These are phyloP conservation scores for Xylaria venustula DNA, from an alignment of 495 filamentous ascomycete genomes.

Conservation along the genomic window DNA sequence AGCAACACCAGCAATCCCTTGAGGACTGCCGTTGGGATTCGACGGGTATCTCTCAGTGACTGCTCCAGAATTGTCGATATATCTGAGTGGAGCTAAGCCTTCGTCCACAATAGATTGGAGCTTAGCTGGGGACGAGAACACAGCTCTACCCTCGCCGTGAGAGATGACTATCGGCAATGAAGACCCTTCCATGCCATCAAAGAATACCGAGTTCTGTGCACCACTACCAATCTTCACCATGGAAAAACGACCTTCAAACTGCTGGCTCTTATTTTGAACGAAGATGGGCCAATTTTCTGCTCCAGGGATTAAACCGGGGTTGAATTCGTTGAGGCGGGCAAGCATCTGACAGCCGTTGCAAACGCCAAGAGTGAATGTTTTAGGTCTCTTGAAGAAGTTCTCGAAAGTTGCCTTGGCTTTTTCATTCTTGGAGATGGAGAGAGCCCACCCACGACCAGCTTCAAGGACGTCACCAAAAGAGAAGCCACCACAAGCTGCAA, in stretches of 20 bases:
- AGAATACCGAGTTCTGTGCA: slow-evolving; percentile 68
- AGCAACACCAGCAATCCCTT: slow-evolving; percentile 80
- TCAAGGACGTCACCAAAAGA: slow-evolving; percentile 96
- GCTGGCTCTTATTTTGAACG: slow-evolving; percentile 78
- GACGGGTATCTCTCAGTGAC: slow-evolving; percentile 82
- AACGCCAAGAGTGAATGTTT: slow-evolving; percentile 92
- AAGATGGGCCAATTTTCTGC: slow-evolving; percentile 84
- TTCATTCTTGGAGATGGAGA: slow-evolving; percentile 81
- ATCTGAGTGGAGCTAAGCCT: slow-evolving; percentile 68
- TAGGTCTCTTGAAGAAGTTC: slow-evolving; percentile 80
- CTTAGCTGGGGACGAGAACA: slow-evolving; percentile 56
- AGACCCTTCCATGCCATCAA: slow-evolving; percentile 86
- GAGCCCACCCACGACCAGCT: slow-evolving; percentile 95
- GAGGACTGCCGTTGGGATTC: slow-evolving; percentile 91
- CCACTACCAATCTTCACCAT: slow-evolving; percentile 82
- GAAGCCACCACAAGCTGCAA: slow-evolving; percentile 95
- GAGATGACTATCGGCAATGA: slow-evolving; percentile 83
- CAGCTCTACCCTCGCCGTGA: slow-evolving; percentile 88
- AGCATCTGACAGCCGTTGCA: slow-evolving; percentile 99
- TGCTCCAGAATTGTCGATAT: slow-evolving; percentile 74
- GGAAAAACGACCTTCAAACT: slow-evolving; percentile 86
- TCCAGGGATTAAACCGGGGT: slow-evolving; percentile 63
- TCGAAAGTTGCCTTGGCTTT: slow-evolving; percentile 74
- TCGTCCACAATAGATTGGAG: slow-evolving; percentile 59
- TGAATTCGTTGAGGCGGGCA: slow-evolving; percentile 70